Evolutionary conservation across 257 asterid genomes (phyloP).

Genomic region (Solanum piurae): DNA sequence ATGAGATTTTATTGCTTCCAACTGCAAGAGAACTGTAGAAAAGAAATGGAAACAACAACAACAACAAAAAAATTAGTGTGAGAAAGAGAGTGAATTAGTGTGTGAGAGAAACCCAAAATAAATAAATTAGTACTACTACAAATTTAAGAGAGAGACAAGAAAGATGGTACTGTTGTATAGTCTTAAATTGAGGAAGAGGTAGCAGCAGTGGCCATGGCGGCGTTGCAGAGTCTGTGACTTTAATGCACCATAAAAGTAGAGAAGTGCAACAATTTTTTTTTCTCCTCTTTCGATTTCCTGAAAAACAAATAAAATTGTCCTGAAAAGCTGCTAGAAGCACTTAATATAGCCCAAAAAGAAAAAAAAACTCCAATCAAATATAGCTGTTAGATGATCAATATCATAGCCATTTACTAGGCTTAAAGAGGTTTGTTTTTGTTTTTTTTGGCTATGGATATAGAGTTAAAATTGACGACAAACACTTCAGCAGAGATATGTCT

Average conservation of each 20-base stretch:
- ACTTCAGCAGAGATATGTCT: constrained; percentile 44
- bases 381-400: background rate
- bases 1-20: constrained; percentile 27
- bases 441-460: constrained; percentile 28
- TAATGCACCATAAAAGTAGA: constrained; percentile 35
- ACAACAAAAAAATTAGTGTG: constrained; percentile 2
- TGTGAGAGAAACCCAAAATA: background rate
- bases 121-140: background rate
- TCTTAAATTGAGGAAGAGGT: constrained; percentile 11
- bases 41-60: constrained; percentile 20
- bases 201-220: constrained; percentile 81
- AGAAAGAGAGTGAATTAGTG: background rate
- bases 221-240: constrained; percentile 79
- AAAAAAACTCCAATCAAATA: background rate
- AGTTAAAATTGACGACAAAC: constrained; percentile 22
- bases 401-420: background rate
- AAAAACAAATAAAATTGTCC: constrained; percentile 9
- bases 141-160: constrained; percentile 9
- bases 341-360: constrained; percentile 13
- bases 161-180: constrained; percentile 2
- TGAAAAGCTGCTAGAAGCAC: constrained; percentile 15
- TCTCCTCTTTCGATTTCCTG: constrained; percentile 27
- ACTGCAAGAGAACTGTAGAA: constrained; percentile 50
- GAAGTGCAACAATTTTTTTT: constrained; percentile 6
- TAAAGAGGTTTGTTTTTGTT: background rate